Conservation (phyloP, 2,329 filamentous ascomycete genomes). For the Ceratocystis ficicola region DNA sequence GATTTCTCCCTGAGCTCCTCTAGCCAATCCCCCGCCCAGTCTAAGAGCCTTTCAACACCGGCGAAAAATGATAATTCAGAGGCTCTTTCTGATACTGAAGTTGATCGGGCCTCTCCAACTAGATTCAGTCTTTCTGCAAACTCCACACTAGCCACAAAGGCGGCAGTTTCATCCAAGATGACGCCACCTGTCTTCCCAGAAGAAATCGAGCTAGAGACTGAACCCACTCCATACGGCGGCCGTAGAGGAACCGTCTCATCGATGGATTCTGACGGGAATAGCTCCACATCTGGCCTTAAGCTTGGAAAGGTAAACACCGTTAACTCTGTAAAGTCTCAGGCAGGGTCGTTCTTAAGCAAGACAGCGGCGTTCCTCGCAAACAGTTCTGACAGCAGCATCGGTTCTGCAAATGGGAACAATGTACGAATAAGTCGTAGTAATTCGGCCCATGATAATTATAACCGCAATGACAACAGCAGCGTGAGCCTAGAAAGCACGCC, state of each 20-base stretch:
- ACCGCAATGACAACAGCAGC: constrained; percentile 23
- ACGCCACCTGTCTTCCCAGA: constrained; percentile 18
- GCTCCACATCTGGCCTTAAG: constrained; percentile 6
- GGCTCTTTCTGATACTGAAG: constrained; percentile 11
- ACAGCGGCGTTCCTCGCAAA: constrained; percentile 12
- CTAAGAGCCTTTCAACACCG: constrained; percentile 2
- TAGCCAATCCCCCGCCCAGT: not conserved
- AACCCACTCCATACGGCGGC: constrained; percentile 20
- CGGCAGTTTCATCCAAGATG: constrained; percentile 12
- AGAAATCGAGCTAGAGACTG: constrained; percentile 18
- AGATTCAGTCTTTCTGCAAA: not conserved
- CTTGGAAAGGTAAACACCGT: constrained; percentile 12
- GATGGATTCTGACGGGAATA: constrained; percentile 17
- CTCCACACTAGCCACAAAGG: not conserved
- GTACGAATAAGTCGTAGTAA: not conserved
- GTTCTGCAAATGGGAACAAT: constrained; percentile 4
- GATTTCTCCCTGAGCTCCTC: not conserved
- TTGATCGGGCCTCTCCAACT: constrained; percentile 12
- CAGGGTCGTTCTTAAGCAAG: constrained; percentile 20
- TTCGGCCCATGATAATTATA: not conserved
- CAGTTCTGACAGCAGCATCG: constrained; percentile 9
- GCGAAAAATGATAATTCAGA: constrained; percentile 7
- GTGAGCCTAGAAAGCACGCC: constrained; percentile 19
- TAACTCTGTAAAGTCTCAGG: constrained; percentile 19
- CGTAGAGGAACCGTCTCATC: constrained; percentile 21